Conservation (phyloP, 2,329 filamentous ascomycete species). For the Apiospora arundinis region DNA sequence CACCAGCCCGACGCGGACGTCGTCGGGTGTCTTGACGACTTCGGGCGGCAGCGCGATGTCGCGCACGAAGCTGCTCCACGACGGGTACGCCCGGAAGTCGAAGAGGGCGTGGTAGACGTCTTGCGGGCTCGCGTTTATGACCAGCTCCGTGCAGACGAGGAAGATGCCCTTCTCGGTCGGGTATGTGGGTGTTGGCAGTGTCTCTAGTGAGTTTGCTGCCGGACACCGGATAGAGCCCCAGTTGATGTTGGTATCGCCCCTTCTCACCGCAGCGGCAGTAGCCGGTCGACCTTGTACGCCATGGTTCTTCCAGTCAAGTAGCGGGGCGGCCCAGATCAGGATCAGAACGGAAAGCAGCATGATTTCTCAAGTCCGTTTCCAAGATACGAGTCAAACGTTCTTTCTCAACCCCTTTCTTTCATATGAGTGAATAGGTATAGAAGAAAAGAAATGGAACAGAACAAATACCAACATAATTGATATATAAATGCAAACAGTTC, state of each 20-base stretch:
- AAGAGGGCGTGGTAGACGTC: slow-evolving; percentile 33
- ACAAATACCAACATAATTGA: not conserved
- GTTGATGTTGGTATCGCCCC: not conserved
- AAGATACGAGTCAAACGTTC: not conserved
- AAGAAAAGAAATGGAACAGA: not conserved
- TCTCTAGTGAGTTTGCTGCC: not conserved
- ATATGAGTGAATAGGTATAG: not conserved
- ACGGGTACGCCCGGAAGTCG: slow-evolving; percentile 34
- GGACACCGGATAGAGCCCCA: slow-evolving; percentile 25
- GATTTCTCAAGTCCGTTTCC: not conserved
- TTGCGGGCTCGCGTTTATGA: slow-evolving; percentile 29
- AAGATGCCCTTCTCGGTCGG: slow-evolving; percentile 32
- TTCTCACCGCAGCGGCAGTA: not conserved
- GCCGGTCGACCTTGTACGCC: not conserved
- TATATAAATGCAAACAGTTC: not conserved
- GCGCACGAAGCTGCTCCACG: slow-evolving; percentile 38
- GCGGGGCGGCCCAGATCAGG: not conserved
- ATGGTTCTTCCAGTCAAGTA: not conserved
- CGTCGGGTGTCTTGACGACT: slow-evolving; percentile 31
- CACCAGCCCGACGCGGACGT: slow-evolving; percentile 34
- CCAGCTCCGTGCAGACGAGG: slow-evolving; percentile 34
- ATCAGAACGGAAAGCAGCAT: not conserved
- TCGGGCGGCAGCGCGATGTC: slow-evolving; percentile 32
- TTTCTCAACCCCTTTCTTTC: not conserved
- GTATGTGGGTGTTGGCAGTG: slow-evolving; percentile 30